phyloP scores from a whole-genome alignment of 495 filamentous ascomycete genomes.

The Platismatia glauca region DNA sequence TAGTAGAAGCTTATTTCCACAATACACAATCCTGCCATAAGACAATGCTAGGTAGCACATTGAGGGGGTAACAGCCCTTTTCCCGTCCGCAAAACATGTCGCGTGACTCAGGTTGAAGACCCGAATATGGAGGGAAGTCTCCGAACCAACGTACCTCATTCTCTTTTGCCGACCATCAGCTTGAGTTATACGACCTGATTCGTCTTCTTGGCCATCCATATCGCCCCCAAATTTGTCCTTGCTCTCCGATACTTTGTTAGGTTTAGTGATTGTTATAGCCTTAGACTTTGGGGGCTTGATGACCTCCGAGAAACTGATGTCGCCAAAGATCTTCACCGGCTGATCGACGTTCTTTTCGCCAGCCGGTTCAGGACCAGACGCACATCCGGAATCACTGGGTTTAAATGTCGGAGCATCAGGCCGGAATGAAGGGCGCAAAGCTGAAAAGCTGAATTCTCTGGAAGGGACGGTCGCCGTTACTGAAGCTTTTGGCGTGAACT shows the following conservation, averaged over 20 bases:
- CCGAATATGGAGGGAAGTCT: not conserved
- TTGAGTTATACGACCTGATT: constrained; percentile 40
- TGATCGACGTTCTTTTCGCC: not conserved
- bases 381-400: constrained; percentile 34
- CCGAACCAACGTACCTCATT: constrained; percentile 33
- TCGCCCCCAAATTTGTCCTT: constrained; percentile 36
- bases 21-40: not conserved
- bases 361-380: constrained; percentile 2
- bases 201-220: constrained; percentile 36
- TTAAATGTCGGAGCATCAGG: constrained; percentile 76
- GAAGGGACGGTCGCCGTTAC: constrained; percentile 24
- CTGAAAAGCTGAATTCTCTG: constrained; percentile 66
- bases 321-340: constrained; percentile 59
- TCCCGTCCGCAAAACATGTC: not conserved
- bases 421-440: constrained; percentile 60
- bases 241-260: constrained; percentile 37
- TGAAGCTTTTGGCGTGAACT: constrained; percentile 55
- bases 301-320: constrained; percentile 56
- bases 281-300: constrained; percentile 61
- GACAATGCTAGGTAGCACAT: not conserved
- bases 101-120: not conserved
- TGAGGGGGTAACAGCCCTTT: not conserved
- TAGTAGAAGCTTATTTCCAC: not conserved
- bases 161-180: constrained; percentile 61
- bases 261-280: constrained; percentile 70